A percentile compares a stretch with the other conserved stretches of the same genome.
Evolutionary conservation across 768 basidiomycete genomes (phyloP).

Genomic region (Paxillus ammoniavirescens): DNA sequence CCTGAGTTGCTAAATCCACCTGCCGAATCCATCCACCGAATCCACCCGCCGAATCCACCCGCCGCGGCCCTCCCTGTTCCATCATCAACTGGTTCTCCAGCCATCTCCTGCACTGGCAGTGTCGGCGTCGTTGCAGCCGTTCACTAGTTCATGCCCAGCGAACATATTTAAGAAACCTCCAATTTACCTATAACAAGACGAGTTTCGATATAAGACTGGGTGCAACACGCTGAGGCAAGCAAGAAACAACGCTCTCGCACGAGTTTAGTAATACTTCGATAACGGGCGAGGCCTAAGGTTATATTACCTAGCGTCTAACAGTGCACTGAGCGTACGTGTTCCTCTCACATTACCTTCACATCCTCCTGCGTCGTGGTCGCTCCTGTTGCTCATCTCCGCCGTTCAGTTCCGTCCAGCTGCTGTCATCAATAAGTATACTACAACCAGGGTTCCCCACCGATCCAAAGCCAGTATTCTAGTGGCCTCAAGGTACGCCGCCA

Average conservation of each 20-base stretch:
- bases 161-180: background rate
- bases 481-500: constrained; percentile 6
- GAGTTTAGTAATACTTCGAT: constrained; percentile 13
- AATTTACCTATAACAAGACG: constrained; percentile 4
- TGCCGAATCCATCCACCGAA: no score
- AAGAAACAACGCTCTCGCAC: constrained; percentile 7
- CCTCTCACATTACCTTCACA: background rate
- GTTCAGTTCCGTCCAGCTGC: constrained; percentile 17
- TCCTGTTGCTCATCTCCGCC: constrained; percentile 23
- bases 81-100: no score
- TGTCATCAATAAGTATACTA: background rate
- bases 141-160: background rate
- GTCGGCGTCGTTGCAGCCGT: no score
- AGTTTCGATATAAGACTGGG: constrained; percentile 6
- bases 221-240: constrained; percentile 18
- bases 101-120: no score
- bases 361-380: constrained; percentile 7
- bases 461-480: background rate
- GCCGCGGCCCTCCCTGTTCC: background rate
- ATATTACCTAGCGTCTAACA: background rate
- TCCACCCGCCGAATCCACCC: background rate
- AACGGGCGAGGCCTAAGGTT: constrained; percentile 4
- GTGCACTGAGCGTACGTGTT: background rate
- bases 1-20: background rate
- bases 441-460: background rate